Conservation (phyloP, 192 early-diverging fungal genomes). For the Backusella morwellensis region DNA sequence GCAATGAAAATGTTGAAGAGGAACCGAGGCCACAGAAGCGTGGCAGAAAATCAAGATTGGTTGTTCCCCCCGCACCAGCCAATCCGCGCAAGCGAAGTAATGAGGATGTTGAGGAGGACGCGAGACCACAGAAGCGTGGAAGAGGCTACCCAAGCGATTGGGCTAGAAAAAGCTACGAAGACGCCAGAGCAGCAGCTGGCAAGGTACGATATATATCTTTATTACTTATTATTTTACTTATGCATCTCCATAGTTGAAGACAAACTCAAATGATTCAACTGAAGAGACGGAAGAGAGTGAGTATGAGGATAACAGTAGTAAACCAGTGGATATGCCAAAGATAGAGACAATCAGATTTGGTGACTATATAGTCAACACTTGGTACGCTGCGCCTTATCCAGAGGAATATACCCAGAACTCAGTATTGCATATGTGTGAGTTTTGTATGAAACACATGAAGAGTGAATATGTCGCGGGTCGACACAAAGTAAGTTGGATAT, state of each 20-base stretch:
- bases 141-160: slow-evolving; percentile 5
- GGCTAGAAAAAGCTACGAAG: slow-evolving; percentile 54
- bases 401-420: slow-evolving; percentile 89
- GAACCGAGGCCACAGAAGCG: slow-evolving; percentile 39
- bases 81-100: too few species aligned
- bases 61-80: too few species aligned
- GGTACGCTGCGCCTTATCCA: slow-evolving; percentile 95
- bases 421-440: slow-evolving; percentile 91
- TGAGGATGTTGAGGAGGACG: too few species aligned
- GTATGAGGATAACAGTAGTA: background rate
- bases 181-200: slow-evolving; percentile 38
- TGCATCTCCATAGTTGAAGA: background rate
- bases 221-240: too few species aligned
- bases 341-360: slow-evolving; percentile 83
- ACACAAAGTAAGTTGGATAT: slow-evolving; percentile 57
- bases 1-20: too few species aligned
- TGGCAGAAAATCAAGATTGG: too few species aligned
- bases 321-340: background rate
- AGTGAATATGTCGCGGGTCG: slow-evolving; percentile 76
- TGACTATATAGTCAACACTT: slow-evolving; percentile 81
- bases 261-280: too few species aligned
- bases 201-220: slow-evolving; percentile 10
- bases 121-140: too few species aligned
- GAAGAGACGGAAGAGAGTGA: background rate
- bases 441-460: slow-evolving; percentile 97